Percentiles rank a stretch among this genome's conserved stretches.
phyloP scores from a whole-genome alignment of 1,284 basidiomycete genomes.

The Boletellus dicymbophilus region DNA sequence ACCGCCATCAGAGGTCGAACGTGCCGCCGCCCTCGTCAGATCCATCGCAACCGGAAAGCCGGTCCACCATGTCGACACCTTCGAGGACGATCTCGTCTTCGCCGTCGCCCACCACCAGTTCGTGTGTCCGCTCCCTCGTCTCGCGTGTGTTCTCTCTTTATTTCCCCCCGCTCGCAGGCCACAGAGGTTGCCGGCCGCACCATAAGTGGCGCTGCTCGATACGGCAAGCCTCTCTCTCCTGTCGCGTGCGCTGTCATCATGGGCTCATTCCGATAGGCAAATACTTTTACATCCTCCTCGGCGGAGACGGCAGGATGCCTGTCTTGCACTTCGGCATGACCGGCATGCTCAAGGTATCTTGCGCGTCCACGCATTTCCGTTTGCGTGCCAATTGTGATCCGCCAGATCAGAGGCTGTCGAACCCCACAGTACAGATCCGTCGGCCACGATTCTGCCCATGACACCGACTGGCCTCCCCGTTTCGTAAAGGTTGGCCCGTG shows the following conservation, averaged over 20 bases:
- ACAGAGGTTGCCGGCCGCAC: conserved; percentile 45
- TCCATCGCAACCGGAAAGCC: not conserved
- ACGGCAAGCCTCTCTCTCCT: conserved; percentile 42
- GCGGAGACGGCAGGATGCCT: conserved; percentile 49
- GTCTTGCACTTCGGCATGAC: conserved; percentile 73
- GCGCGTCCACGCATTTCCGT: not conserved
- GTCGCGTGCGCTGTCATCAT: not conserved
- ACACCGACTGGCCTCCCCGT: conserved; percentile 68
- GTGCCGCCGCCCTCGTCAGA: not conserved
- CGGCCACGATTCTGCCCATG: conserved; percentile 40
- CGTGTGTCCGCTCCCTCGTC: not conserved
- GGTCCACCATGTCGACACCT: not conserved
- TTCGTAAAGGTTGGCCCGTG: not conserved
- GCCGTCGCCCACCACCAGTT: not conserved
- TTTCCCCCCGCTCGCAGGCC: not conserved
- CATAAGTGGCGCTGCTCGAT: conserved; percentile 51
- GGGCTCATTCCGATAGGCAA: conserved; percentile 41
- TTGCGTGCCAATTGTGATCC: not conserved
- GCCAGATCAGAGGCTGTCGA: conserved; percentile 62
- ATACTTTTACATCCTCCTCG: conserved; percentile 58
- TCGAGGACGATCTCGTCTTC: not conserved
- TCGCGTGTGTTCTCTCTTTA: not conserved
- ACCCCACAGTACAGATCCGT: conserved; percentile 56
- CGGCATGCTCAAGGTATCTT: conserved; percentile 70
- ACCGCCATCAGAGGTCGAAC: not conserved